Evolutionary conservation across 2,329 filamentous ascomycete genomes (phyloP), one percentile per base, ranked within the genome.

Genomic region (Drechslerella stenobrocha): DNA sequence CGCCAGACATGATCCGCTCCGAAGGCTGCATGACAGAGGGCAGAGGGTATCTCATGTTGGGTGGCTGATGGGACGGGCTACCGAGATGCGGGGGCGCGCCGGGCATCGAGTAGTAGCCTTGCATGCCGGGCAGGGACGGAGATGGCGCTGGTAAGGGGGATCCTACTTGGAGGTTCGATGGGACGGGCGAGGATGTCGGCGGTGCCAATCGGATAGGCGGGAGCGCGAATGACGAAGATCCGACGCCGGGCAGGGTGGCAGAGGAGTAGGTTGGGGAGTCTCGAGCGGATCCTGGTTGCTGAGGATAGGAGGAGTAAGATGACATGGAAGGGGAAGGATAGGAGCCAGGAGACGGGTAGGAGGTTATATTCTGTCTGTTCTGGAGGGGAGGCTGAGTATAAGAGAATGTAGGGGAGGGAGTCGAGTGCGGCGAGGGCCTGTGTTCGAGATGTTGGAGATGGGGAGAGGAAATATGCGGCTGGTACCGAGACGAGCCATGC

Each of bases 1-100:
- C 83, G 65, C 83, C 82, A 20, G 82, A 82, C 75, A 86, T 80
- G 70, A 84, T 80, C 71, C 81, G 79, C 74, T 77, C 78, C n/a
- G 77, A 66, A 4, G 61, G 76, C 56, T 79, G 76, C 51, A 78
- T 79, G 24, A 75, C 80, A 71, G 83, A 77, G 70, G 83, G 81
- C 40, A 84, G 75, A 64, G 81, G 79, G 74, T 82, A 84, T 73
- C 82, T 74, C 63, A 77, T 75, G 45, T 75, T 74, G 67, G 77
- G 30, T 78, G 46, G 79, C 79, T 71, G 79, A 77, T 18, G 78
- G 79, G 53, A 77, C 78, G 74, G 80, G 78, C 71, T 77, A 76
- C 81, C 82, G 69, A 78, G 79, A 72, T 78, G 78, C 48, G 76
- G 76, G 57, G 76, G 78, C 44, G 79, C 79, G 56, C 72, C 75